These are phyloP conservation scores for Xylaria arbuscula DNA, from an alignment of 2,329 filamentous ascomycete genomes.

Conservation along the genomic window DNA sequence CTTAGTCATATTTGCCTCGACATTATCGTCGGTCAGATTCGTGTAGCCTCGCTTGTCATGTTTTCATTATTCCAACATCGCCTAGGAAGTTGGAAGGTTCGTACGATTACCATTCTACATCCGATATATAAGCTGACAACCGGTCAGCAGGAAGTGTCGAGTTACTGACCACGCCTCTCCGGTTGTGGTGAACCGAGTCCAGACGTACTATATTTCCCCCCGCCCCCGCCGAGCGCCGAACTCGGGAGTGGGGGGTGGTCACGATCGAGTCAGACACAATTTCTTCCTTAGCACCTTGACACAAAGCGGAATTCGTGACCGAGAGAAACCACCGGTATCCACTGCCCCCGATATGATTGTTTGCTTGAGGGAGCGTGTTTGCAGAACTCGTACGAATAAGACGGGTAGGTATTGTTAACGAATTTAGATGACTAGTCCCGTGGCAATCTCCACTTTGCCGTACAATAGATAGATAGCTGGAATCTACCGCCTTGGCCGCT, in stretches of 20 bases:
- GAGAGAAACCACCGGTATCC: not conserved
- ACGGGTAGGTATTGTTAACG: too few species aligned
- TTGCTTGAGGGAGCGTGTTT: conserved; percentile 1
- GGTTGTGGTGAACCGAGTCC: not conserved
- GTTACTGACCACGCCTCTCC: not conserved
- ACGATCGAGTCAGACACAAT: conserved; percentile 3
- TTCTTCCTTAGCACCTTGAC: conserved; percentile 4
- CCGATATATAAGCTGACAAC: not conserved
- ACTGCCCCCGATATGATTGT: not conserved
- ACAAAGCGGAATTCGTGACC: not conserved
- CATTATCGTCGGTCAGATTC: not conserved
- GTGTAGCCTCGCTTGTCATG: not conserved
- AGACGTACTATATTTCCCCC: not conserved
- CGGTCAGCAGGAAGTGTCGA: not conserved
- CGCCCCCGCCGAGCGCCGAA: conserved; percentile 7
- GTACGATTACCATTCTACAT: not conserved
- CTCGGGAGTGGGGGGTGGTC: conserved; percentile 3
- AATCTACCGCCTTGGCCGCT: conserved; percentile 21
- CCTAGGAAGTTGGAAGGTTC: not conserved
- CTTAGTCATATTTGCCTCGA: not conserved
- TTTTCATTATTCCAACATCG: not conserved
- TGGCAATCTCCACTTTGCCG: conserved; percentile 24
- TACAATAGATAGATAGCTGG: not conserved
- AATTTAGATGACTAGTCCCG: conserved; percentile 13
- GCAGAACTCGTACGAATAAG: not conserved